Percentiles rank a stretch among this genome's conserved stretches.
Evolutionary conservation across 371 early-diverging fungal genomes (phyloP).

Genomic region (Mortierella sp.): DNA sequence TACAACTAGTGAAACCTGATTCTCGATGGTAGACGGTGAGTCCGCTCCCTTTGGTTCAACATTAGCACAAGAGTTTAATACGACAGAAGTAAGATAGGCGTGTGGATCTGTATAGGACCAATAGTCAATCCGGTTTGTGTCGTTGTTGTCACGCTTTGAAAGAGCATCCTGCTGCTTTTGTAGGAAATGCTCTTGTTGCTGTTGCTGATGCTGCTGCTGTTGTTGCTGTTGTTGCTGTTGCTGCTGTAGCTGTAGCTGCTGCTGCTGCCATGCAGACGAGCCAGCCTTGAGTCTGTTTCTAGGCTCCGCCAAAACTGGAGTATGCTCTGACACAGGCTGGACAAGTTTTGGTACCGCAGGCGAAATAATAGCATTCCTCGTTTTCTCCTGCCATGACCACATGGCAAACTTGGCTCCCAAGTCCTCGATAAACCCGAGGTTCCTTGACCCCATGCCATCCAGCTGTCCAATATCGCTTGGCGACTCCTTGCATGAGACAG

Average conservation of each 20-base stretch:
- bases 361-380: conserved; percentile 44
- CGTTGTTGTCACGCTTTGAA: conserved; percentile 13
- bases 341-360: conserved; percentile 51
- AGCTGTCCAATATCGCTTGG: conserved; percentile 49
- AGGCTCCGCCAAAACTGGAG: conserved; percentile 41
- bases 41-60: conserved; percentile 35
- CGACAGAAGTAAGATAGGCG: conserved; percentile 52
- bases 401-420: conserved; percentile 50
- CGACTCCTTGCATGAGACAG: conserved; percentile 44
- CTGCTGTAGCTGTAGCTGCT: conserved; percentile 26
- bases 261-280: conserved; percentile 51
- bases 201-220: conserved; percentile 48
- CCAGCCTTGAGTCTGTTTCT: conserved; percentile 49
- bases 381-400: conserved; percentile 56
- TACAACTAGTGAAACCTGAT: conserved; percentile 8
- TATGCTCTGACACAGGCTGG: conserved; percentile 42
- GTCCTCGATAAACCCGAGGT: conserved; percentile 49
- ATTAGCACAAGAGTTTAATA: conserved; percentile 53
- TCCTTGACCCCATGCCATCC: conserved; percentile 52
- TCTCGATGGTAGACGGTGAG: conserved; percentile 39
- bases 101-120: conserved; percentile 51
- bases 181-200: conserved; percentile 33
- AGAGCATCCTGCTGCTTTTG: conserved; percentile 52
- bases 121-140: conserved; percentile 47
- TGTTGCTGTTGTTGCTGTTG: conserved; percentile 46